Percentiles rank a stretch among this genome's conserved stretches.
phyloP scores from a whole-genome alignment of 2,329 filamentous ascomycete species.

The Ophiostoma tasmaniense region DNA sequence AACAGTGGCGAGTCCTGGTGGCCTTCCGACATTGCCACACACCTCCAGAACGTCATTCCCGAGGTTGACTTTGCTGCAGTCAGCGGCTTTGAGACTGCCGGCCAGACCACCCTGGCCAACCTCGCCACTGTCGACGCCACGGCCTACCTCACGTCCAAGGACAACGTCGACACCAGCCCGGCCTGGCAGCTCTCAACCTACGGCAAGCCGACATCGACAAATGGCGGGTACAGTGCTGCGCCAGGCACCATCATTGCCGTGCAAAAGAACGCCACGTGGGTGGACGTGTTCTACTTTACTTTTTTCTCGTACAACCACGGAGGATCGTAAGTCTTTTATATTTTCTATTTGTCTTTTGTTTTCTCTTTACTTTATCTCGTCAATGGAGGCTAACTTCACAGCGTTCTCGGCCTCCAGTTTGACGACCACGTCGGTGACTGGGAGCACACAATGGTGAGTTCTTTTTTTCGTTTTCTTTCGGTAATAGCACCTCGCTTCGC shows the following conservation, averaged over 20 bases:
- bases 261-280: slow-evolving; percentile 21
- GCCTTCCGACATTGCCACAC: slow-evolving; percentile 21
- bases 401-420: slow-evolving; percentile 22
- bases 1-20: slow-evolving; percentile 20
- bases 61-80: slow-evolving; percentile 17
- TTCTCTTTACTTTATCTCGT: no score
- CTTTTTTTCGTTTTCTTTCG: background rate
- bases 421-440: slow-evolving; percentile 25
- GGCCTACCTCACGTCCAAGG: slow-evolving; percentile 20
- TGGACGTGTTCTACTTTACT: slow-evolving; percentile 22
- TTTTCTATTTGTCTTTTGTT: background rate
- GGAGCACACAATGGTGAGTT: slow-evolving; percentile 23
- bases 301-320: slow-evolving; percentile 23
- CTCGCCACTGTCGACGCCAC: slow-evolving; percentile 16
- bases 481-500: background rate
- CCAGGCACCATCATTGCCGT: slow-evolving; percentile 22
- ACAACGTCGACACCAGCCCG: slow-evolving; percentile 16
- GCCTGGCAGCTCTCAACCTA: slow-evolving; percentile 20
- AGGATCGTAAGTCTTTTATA: slow-evolving; percentile 15
- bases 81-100: slow-evolving; percentile 10
- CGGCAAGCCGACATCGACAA: slow-evolving; percentile 15
- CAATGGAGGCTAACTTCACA: background rate
- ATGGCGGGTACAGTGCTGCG: slow-evolving; percentile 19
- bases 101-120: slow-evolving; percentile 19
- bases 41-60: slow-evolving; percentile 21